Base-by-base conservation (phyloP, 1,284 basidiomycete species). In the Cryptococcus amylolentus region DNA sequence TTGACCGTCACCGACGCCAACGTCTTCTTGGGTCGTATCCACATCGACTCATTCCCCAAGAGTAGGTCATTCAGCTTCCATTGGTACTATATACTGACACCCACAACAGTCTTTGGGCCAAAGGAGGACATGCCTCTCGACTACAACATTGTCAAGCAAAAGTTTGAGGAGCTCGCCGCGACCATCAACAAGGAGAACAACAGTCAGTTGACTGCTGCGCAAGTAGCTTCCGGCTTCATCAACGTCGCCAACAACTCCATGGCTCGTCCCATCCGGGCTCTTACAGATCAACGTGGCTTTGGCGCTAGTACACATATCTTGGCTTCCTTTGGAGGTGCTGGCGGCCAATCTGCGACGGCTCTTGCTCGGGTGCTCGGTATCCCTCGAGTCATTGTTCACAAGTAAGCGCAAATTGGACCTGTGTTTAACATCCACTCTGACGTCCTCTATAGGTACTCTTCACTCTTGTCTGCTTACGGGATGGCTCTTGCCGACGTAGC, bases 391-490 rank as follows among this genome's bases (percentile, higher is more conserved):
- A 67, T 75, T 43, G 59, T 75, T n/a, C 72, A 84, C 83, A 68
- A 89, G 86, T 3, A 87, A 94, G 61, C 44, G 18, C 8, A 5
- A 14, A 23, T 20, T 18, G 16, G 18, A 44, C 20, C 23, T 14
- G 13, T 10, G 37, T 20, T 26, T 20, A 9, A n/a, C 4, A 26
- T 4, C 12, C 20, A 26, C 35, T 28, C 57, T 50, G 38, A 58
- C 42, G 87, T 93, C 46, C 91, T 9, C 14, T 18, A 41, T 18
- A 51, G 85, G 52, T 91, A 89, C 72, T 90, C 86, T 52, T 91
- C 87, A 9, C 89, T 93, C 57, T 81, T 95, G 3, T 91, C 88
- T 1, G 92, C 92, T 0, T 95, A 92, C 66, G 92, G 92, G 1
- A 82, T 93, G 42, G 88, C 89, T 5, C 80, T 94, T 2, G 90